Evolutionary conservation across 352 stramenopile species (phyloP).

Genomic region (Globisporangium spinosum): DNA sequence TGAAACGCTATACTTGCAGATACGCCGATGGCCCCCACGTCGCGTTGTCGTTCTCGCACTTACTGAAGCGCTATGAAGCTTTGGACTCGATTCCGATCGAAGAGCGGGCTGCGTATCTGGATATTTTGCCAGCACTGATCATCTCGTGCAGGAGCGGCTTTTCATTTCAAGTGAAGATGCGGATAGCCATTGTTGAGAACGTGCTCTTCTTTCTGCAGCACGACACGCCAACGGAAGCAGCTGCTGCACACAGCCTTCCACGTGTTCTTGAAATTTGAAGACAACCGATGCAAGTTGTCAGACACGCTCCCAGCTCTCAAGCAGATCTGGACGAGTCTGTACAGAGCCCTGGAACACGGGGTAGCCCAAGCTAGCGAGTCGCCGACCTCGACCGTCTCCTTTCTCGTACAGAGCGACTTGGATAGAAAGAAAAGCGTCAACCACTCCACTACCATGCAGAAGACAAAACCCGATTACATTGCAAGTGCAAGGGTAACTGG

Average conservation of each 20-base stretch:
- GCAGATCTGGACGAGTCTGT: slow-evolving; percentile 13
- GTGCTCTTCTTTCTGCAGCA: slow-evolving; percentile 16
- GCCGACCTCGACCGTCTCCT: slow-evolving; percentile 1
- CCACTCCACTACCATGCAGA: not conserved
- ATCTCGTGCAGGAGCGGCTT: not conserved
- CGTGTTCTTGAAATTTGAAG: slow-evolving; percentile 3
- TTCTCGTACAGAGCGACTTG: not conserved
- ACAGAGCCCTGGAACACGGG: slow-evolving; percentile 6
- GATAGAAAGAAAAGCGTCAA: not conserved
- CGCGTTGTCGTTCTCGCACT: not conserved
- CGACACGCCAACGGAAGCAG: not conserved
- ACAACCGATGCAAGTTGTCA: not conserved
- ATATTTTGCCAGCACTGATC: slow-evolving; percentile 5
- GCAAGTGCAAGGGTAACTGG: not conserved
- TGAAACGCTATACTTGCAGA: not conserved
- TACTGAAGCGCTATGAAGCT: not conserved
- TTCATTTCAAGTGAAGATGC: not conserved
- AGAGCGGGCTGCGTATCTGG: slow-evolving; percentile 9
- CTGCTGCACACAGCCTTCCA: slow-evolving; percentile 10
- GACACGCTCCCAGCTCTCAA: slow-evolving; percentile 8
- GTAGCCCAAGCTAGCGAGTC: not conserved
- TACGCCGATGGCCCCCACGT: not conserved
- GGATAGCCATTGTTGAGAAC: slow-evolving; percentile 14
- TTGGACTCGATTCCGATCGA: slow-evolving; percentile 6
- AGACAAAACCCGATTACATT: not conserved